Evolutionary conservation across 2,329 filamentous ascomycete genomes (phyloP).

Genomic region (Trichocomaceae sp.): DNA sequence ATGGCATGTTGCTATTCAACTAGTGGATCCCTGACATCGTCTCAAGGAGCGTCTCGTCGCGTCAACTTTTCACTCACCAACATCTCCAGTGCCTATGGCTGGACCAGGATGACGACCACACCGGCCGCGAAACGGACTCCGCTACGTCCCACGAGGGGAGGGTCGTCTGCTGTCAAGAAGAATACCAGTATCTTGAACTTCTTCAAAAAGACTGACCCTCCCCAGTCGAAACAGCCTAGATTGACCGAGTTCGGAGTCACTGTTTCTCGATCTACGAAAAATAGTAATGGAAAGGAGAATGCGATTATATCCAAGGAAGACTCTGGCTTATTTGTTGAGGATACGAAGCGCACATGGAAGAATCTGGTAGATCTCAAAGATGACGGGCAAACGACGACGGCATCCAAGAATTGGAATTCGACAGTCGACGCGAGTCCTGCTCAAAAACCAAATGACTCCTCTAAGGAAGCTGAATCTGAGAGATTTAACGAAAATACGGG

Average conservation of each 20-base stretch:
- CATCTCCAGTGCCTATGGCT: constrained; percentile 5
- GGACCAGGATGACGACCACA: constrained; percentile 4
- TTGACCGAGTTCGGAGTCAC: constrained; percentile 43
- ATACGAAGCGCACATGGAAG: constrained; percentile 19
- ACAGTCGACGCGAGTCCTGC: background rate
- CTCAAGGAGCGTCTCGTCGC: too few relatives aligned
- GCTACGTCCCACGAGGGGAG: background rate
- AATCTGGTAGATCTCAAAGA: constrained; percentile 11
- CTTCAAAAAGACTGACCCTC: constrained; percentile 62
- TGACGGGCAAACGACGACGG: background rate
- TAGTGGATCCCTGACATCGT: too few relatives aligned
- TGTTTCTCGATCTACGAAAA: constrained; percentile 24
- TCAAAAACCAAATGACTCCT: background rate
- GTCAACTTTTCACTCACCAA: background rate
- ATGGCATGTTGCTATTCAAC: too few relatives aligned
- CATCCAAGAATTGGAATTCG: background rate
- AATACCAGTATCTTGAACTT: constrained; percentile 65
- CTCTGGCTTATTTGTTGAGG: constrained; percentile 30
- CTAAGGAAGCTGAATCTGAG: constrained; percentile 13
- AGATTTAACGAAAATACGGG: constrained; percentile 28
- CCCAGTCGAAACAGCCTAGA: constrained; percentile 44
- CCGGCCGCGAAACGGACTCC: constrained; percentile 4
- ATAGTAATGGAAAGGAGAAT: background rate
- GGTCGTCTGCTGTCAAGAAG: constrained; percentile 20
- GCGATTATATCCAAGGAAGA: background rate